These are phyloP conservation scores for Penicillium rolfsii DNA, from an alignment of 2,329 filamentous ascomycete genomes.

Conservation along the genomic window DNA sequence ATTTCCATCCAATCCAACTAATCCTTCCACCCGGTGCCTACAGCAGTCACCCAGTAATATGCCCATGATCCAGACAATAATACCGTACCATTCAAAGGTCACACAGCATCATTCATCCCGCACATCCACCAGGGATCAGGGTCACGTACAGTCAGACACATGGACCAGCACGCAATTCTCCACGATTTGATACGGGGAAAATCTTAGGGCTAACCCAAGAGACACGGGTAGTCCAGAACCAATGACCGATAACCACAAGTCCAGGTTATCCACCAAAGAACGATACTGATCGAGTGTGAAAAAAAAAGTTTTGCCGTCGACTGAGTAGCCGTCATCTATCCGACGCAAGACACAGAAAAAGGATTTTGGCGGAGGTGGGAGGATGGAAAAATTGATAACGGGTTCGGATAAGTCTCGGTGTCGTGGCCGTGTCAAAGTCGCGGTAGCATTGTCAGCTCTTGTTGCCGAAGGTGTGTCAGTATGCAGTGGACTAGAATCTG, in stretches of 20 bases:
- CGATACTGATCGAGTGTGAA: neutral
- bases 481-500: too few relatives aligned
- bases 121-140: neutral
- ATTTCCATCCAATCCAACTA: too few relatives aligned
- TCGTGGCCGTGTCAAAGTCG: neutral
- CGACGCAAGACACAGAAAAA: neutral
- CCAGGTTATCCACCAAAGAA: conserved; percentile 5
- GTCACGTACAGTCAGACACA: neutral
- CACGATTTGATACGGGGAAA: conserved; percentile 30
- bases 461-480: too few relatives aligned
- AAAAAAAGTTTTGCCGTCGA: conserved; percentile 3
- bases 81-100: neutral
- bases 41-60: too few relatives aligned
- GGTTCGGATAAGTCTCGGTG: neutral
- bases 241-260: conserved; percentile 15
- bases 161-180: neutral
- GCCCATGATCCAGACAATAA: neutral
- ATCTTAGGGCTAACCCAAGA: conserved; percentile 10
- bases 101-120: neutral
- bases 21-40: too few relatives aligned
- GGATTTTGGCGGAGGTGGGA: neutral
- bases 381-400: neutral
- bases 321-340: neutral
- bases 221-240: conserved; percentile 9
- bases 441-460: too few relatives aligned